phyloP scores from a whole-genome alignment of 2,329 filamentous ascomycete species.

The Colletotrichum sublineola region DNA sequence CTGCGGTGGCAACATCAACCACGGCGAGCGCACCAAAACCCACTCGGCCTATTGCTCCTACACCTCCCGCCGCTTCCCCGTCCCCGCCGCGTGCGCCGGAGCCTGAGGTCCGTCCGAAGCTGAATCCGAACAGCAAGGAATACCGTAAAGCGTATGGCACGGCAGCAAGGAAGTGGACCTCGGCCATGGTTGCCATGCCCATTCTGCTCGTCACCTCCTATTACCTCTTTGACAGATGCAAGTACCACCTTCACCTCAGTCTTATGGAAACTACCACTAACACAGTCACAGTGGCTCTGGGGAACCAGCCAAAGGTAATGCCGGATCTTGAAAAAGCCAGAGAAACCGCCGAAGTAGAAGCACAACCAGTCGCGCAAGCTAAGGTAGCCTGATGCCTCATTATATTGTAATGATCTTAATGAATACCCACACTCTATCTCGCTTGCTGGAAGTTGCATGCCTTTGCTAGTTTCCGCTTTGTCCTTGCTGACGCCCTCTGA shows the following conservation, averaged over 20 bases:
- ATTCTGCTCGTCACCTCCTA: slow-evolving; percentile 69
- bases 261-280: slow-evolving; percentile 3
- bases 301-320: slow-evolving; percentile 49
- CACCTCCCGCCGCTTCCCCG: neutral
- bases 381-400: slow-evolving; percentile 23
- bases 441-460: neutral
- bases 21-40: neutral
- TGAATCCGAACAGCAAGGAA: slow-evolving; percentile 53
- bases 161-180: slow-evolving; percentile 60
- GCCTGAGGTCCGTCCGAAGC: slow-evolving; percentile 32
- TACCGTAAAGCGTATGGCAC: slow-evolving; percentile 60
- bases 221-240: slow-evolving; percentile 64
- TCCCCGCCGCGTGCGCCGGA: neutral
- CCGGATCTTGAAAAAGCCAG: slow-evolving; percentile 38
- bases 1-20: neutral
- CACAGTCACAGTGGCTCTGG: slow-evolving; percentile 48
- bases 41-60: slow-evolving; percentile 7
- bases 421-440: slow-evolving; percentile 29
- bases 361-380: slow-evolving; percentile 9
- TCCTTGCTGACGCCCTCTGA: neutral
- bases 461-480: neutral
- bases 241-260: slow-evolving; percentile 44
- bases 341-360: slow-evolving; percentile 6
- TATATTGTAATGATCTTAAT: slow-evolving; percentile 29
- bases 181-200: slow-evolving; percentile 65